phyloP scores from a whole-genome alignment of 2,329 filamentous ascomycete species.

The Sclerotinia nivalis region DNA sequence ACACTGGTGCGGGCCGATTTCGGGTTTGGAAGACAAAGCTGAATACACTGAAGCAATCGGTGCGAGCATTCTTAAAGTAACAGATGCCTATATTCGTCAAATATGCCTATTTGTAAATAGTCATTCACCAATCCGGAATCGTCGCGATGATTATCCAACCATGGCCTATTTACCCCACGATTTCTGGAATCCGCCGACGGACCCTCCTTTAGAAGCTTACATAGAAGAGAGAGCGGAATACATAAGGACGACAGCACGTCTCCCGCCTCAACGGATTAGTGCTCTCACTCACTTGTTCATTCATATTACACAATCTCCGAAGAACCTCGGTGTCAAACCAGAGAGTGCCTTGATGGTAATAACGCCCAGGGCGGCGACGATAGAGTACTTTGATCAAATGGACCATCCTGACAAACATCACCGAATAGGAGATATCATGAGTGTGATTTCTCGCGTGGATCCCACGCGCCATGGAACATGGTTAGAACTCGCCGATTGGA shows the following conservation, averaged over 20 bases:
- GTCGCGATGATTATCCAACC: neutral
- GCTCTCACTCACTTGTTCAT: conserved; percentile 13
- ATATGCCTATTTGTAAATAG: conserved; percentile 13
- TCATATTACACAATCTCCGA: neutral
- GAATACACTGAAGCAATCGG: neutral
- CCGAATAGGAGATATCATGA: conserved; percentile 1
- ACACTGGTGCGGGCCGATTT: neutral
- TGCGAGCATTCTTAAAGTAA: neutral
- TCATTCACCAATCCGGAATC: neutral
- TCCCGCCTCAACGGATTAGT: neutral
- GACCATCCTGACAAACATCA: neutral
- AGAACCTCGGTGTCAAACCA: neutral
- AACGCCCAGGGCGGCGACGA: conserved; percentile 3
- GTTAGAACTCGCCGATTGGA: conserved; percentile 13
- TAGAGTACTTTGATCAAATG: neutral
- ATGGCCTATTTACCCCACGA: conserved; percentile 11
- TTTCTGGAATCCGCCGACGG: neutral
- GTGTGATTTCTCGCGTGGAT: conserved; percentile 7
- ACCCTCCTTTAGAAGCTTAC: conserved; percentile 1
- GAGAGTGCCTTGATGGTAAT: conserved; percentile 6
- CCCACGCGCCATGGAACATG: neutral
- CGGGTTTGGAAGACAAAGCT: rapidly evolving
- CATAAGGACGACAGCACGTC: conserved; percentile 3
- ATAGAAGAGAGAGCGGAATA: conserved; percentile 11
- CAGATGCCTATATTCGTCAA: conserved; percentile 8